A percentile compares a stretch with the other conserved stretches of the same genome.
These are phyloP conservation scores for Sporothrix euskadiensis DNA, from an alignment of 2,329 filamentous ascomycete species.

Conservation along the genomic window DNA sequence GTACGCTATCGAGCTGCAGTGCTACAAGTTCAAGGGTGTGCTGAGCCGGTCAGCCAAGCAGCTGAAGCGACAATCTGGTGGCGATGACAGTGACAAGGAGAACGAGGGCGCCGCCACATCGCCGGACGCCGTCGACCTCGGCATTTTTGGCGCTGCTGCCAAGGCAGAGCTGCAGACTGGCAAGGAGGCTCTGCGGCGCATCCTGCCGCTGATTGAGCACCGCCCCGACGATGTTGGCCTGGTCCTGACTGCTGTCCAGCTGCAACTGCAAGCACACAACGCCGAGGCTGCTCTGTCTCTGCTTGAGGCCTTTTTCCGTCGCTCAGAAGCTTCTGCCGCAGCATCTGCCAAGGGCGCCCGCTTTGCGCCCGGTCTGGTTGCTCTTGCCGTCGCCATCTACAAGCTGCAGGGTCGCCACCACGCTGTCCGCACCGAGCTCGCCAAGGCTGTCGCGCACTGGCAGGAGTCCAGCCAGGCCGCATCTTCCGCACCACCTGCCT, in stretches of 20 bases:
- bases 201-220: conserved; percentile 69
- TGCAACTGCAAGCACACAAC: conserved; percentile 65
- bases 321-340: conserved; percentile 57
- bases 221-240: conserved; percentile 79
- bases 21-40: conserved; percentile 67
- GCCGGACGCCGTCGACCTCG: conserved; percentile 45
- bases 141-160: conserved; percentile 68
- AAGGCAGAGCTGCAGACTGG: conserved; percentile 63
- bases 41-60: conserved; percentile 49
- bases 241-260: conserved; percentile 74
- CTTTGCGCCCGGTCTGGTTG: conserved; percentile 82
- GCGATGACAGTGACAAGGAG: conserved; percentile 32
- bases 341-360: conserved; percentile 60
- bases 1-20: conserved; percentile 64
- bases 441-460: conserved; percentile 82
- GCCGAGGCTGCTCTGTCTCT: conserved; percentile 71
- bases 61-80: conserved; percentile 39
- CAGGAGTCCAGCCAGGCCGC: conserved; percentile 48
- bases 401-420: conserved; percentile 70
- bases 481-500: conserved; percentile 44
- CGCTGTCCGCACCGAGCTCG: conserved; percentile 71
- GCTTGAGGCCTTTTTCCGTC: conserved; percentile 72
- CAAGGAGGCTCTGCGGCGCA: conserved; percentile 67
- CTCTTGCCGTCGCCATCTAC: conserved; percentile 77
- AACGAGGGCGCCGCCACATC: conserved; percentile 30